These are phyloP conservation scores for Themeda triandra DNA, from an alignment of 176 grass and related monocot genomes.

Conservation along the genomic window DNA sequence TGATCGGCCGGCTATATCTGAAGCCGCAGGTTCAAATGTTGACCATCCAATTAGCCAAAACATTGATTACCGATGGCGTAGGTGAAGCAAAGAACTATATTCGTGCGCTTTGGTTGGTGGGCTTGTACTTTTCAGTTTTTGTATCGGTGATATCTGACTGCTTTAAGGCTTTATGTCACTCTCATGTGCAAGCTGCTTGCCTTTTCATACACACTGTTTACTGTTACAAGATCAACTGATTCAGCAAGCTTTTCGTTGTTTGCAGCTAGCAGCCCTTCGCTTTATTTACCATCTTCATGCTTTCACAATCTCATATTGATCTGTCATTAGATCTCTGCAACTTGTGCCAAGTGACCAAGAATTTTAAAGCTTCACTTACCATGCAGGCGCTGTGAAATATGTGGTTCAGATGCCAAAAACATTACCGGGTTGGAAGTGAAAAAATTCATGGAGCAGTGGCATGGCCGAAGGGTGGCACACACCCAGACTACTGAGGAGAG, in stretches of 20 bases:
- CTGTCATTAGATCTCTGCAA: neutral
- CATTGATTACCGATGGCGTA: neutral
- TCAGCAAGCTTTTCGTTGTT: neutral
- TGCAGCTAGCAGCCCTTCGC: neutral
- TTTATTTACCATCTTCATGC: conserved; percentile 4
- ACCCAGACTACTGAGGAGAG: conserved; percentile 1
- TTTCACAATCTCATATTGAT: neutral
- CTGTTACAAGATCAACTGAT: neutral
- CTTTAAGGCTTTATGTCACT: conserved; percentile 8
- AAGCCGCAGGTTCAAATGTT: neutral
- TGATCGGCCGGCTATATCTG: neutral
- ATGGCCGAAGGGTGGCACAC: conserved; percentile 36
- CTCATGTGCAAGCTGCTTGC: conserved; percentile 12
- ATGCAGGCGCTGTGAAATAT: conserved; percentile 66
- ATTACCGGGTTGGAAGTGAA: conserved; percentile 51
- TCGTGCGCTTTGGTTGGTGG: neutral
- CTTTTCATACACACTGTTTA: neutral
- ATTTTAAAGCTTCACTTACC: conserved; percentile 14
- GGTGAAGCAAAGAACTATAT: conserved; percentile 14
- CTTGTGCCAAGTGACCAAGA: neutral
- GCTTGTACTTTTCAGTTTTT: neutral
- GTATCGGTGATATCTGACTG: conserved; percentile 9
- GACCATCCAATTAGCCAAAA: neutral
- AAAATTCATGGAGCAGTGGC: conserved; percentile 68
- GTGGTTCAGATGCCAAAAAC: conserved; percentile 61